A percentile compares a stretch with the other conserved stretches of the same genome.
Evolutionary conservation across 2,329 filamentous ascomycete species (phyloP).

Genomic region (Stagonosporopsis tanaceti): DNA sequence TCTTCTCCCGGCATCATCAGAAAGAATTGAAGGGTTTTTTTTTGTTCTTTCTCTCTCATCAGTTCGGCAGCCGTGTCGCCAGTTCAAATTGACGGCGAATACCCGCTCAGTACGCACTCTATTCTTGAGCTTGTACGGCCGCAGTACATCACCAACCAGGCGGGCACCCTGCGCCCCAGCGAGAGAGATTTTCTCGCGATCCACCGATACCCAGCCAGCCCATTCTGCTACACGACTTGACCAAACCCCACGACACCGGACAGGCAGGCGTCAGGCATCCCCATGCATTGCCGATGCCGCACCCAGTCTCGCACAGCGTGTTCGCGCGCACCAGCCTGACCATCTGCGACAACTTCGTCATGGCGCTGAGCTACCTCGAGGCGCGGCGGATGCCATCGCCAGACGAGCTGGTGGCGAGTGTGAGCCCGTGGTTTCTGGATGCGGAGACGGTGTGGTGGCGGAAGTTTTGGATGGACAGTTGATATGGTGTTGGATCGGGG

Average conservation of each 20-base stretch:
- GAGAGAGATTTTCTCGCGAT: too few species aligned
- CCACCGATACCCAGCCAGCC: too few species aligned
- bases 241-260: too few species aligned
- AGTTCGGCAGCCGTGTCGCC: conserved; percentile 13
- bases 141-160: too few species aligned
- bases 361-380: conserved; percentile 39
- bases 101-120: conserved; percentile 14
- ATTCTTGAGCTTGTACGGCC: conserved; percentile 17
- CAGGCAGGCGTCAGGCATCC: background rate
- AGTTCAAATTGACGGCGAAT: conserved; percentile 34
- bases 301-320: conserved; percentile 35
- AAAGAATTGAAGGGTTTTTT: too few species aligned
- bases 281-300: conserved; percentile 37
- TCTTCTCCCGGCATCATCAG: background rate
- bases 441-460: conserved; percentile 46
- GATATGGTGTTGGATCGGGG: too few species aligned
- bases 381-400: conserved; percentile 31
- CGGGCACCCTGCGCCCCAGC: too few species aligned
- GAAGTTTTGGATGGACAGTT: conserved; percentile 31
- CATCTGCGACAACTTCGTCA: conserved; percentile 46
- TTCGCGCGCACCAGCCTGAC: conserved; percentile 45
- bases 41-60: too few species aligned
- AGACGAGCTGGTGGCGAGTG: conserved; percentile 39
- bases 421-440: conserved; percentile 46
- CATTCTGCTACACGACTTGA: too few species aligned